Conservation (phyloP, 768 basidiomycete genomes). For the Kwoniella shandongensis region DNA sequence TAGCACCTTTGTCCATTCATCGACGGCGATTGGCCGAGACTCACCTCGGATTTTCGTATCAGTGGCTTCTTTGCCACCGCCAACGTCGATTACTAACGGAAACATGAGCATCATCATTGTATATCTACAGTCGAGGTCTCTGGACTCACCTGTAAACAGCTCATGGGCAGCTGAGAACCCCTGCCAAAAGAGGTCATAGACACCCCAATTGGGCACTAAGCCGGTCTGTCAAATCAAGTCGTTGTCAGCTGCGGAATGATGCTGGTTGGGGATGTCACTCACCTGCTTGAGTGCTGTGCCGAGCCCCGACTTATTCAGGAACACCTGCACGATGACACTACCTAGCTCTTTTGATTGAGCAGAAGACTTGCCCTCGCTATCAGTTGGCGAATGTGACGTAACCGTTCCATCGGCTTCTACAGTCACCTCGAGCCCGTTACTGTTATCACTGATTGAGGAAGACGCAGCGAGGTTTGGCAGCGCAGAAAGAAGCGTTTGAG, state of each 20-base stretch:
- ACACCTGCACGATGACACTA: slow-evolving; percentile 40
- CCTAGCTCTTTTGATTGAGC: neutral
- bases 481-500: slow-evolving; percentile 35
- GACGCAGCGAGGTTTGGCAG: slow-evolving; percentile 24
- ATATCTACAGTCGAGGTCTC: no score
- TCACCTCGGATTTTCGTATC: slow-evolving; percentile 40
- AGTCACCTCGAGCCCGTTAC: slow-evolving; percentile 18
- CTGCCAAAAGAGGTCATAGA: slow-evolving; percentile 40
- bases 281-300: slow-evolving; percentile 40
- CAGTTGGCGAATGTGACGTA: neutral
- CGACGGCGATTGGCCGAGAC: slow-evolving; percentile 7
- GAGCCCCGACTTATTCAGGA: slow-evolving; percentile 41
- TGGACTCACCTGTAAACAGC: slow-evolving; percentile 39
- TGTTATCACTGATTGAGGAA: slow-evolving; percentile 1
- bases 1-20: neutral
- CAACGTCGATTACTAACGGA: slow-evolving; percentile 43
- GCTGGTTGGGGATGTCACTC: slow-evolving; percentile 3
- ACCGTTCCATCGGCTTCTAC: slow-evolving; percentile 7
- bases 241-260: neutral
- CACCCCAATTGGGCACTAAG: slow-evolving; percentile 22
- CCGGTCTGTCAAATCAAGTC: slow-evolving; percentile 24
- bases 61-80: slow-evolving; percentile 40
- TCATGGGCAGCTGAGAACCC: slow-evolving; percentile 41
- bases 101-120: no score
- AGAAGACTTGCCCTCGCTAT: neutral